These are phyloP conservation scores for Termitomyces sp. DNA, from an alignment of 768 basidiomycete genomes.

Conservation along the genomic window DNA sequence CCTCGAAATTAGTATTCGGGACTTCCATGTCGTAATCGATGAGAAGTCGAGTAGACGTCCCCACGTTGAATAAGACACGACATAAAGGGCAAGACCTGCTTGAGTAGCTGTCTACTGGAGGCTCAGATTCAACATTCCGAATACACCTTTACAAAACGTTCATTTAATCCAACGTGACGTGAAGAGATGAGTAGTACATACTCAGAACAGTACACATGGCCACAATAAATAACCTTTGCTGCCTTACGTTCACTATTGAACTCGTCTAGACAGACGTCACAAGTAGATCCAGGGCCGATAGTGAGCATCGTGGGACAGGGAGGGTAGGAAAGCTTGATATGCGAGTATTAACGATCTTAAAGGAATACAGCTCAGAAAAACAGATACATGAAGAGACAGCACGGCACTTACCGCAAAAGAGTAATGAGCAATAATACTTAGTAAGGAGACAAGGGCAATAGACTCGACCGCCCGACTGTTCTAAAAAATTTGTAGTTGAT, in stretches of 20 bases:
- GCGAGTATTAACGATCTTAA: slow-evolving; percentile 7
- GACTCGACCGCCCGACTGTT: background rate
- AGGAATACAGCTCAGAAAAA: background rate
- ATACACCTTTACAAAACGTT: slow-evolving; percentile 46
- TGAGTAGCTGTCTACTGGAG: slow-evolving; percentile 12
- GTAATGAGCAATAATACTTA: background rate
- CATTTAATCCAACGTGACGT: slow-evolving; percentile 3
- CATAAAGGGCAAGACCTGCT: slow-evolving; percentile 55
- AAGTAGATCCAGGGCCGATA: slow-evolving; percentile 60
- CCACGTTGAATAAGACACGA: slow-evolving; percentile 47
- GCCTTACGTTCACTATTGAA: slow-evolving; percentile 50
- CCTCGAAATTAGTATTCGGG: no score
- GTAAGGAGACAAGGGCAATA: background rate
- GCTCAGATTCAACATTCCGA: slow-evolving; percentile 38
- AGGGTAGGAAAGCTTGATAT: slow-evolving; percentile 9
- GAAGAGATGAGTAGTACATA: slow-evolving; percentile 21
- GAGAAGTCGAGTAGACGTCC: slow-evolving; percentile 45
- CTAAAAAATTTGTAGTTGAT: background rate
- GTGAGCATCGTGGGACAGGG: slow-evolving; percentile 52
- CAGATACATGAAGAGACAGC: no score
- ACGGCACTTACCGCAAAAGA: background rate
- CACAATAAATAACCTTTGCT: slow-evolving; percentile 66
- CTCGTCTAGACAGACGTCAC: slow-evolving; percentile 73
- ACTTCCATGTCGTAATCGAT: slow-evolving; percentile 57
- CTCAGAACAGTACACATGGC: slow-evolving; percentile 65